phyloP scores from a whole-genome alignment of 345 rosid species.

The Psidium guajava region DNA sequence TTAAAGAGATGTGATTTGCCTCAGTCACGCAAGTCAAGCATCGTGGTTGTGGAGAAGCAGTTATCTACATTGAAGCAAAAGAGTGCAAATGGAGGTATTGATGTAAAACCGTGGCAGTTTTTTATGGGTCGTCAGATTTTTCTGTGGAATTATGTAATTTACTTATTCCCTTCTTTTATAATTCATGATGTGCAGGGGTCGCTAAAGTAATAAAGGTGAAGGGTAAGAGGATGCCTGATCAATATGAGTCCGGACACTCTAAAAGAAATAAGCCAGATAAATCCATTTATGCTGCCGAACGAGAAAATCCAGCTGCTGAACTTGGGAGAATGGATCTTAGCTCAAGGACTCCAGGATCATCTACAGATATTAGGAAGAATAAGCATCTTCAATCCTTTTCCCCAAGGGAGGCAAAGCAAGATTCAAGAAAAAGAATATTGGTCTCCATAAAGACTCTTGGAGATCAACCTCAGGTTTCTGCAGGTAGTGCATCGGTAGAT shows the following conservation, averaged over 20 bases:
- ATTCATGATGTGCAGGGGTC: slow-evolving; percentile 16
- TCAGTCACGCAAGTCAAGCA: slow-evolving; percentile 6
- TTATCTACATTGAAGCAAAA: slow-evolving; percentile 1
- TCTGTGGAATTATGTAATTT: background rate
- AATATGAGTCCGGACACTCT: slow-evolving; percentile 14
- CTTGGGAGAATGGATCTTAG: slow-evolving; percentile 4
- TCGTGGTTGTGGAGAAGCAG: slow-evolving; percentile 1
- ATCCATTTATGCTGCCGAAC: slow-evolving; percentile 1
- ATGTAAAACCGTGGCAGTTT: background rate
- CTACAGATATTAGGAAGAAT: slow-evolving; percentile 14
- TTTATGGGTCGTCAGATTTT: background rate
- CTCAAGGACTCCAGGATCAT: slow-evolving; percentile 8
- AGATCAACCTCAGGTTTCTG: slow-evolving; percentile 23
- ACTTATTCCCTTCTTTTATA: slow-evolving; percentile 1
- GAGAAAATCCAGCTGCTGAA: slow-evolving; percentile 4
- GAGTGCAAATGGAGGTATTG: slow-evolving; percentile 15
- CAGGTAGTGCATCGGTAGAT: slow-evolving; percentile 31
- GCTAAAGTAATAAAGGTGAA: slow-evolving; percentile 21
- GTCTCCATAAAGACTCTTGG: slow-evolving; percentile 16
- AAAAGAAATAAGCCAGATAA: slow-evolving; percentile 34
- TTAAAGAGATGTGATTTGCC: slow-evolving; percentile 7
- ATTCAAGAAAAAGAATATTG: background rate
- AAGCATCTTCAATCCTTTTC: slow-evolving; percentile 7
- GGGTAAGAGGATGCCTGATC: slow-evolving; percentile 33
- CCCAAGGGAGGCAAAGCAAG: slow-evolving; percentile 20